Percentiles rank a stretch among this genome's conserved stretches.
Conservation (phyloP, 202 grass and related monocot genomes). For the Eragrostis tef region DNA sequence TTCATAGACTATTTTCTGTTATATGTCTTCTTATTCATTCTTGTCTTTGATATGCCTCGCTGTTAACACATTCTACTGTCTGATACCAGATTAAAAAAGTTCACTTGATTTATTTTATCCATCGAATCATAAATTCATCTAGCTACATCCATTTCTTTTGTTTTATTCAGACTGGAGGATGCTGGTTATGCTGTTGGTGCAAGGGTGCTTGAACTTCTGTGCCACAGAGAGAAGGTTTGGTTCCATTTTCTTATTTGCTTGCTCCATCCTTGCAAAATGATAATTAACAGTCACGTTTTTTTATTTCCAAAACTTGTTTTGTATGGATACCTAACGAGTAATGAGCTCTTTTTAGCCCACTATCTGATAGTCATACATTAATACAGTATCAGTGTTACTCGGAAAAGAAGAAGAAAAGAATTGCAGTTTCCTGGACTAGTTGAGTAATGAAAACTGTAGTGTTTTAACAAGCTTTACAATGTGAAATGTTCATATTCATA, state of each 20-base stretch:
- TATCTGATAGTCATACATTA: neutral
- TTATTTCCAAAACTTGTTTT: neutral
- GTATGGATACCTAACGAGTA: neutral
- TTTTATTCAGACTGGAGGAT: constrained; percentile 78
- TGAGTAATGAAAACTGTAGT: no score
- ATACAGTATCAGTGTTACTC: no score
- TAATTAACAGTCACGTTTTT: neutral
- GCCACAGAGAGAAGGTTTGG: constrained; percentile 87
- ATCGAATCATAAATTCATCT: neutral
- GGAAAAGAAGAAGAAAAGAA: no score
- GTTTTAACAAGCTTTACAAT: no score
- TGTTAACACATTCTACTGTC: constrained; percentile 6
- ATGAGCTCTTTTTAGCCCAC: neutral
- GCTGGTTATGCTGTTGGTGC: constrained; percentile 94
- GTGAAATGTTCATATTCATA: no score
- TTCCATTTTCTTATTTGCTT: constrained; percentile 7
- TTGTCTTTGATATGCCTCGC: no score
- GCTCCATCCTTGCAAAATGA: constrained; percentile 19
- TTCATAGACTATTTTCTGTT: no score
- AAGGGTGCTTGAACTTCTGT: constrained; percentile 95
- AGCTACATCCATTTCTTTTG: constrained; percentile 26
- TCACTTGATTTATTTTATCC: neutral
- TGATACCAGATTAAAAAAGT: constrained; percentile 23
- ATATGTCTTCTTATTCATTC: neutral
- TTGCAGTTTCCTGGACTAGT: no score